These are phyloP conservation scores for Pharnaceum exiguum DNA, from an alignment of 148 eudicot species.

Conservation along the genomic window DNA sequence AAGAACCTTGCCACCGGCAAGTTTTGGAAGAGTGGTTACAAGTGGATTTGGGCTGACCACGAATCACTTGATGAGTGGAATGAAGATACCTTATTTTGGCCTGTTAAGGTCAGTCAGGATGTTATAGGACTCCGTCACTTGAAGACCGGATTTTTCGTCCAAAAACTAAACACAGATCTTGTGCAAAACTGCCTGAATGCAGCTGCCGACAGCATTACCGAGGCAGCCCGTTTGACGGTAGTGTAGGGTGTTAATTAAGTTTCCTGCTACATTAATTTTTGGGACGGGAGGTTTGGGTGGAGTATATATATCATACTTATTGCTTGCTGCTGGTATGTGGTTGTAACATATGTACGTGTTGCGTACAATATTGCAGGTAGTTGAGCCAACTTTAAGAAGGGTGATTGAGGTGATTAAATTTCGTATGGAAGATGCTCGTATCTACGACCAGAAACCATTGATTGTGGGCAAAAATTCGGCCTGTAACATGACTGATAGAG, in stretches of 20 bases:
- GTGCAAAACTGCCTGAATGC: background rate
- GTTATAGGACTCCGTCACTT: background rate
- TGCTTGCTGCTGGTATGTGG: no score
- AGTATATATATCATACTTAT: no score
- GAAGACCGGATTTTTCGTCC: background rate
- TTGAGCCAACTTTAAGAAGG: background rate
- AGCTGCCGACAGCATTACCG: no score
- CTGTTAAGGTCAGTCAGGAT: background rate
- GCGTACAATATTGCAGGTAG: background rate
- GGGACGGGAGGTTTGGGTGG: no score
- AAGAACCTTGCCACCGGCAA: no score
- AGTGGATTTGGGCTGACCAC: no score
- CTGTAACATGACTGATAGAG: background rate
- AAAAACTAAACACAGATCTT: background rate
- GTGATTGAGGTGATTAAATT: background rate
- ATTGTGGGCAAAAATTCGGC: background rate
- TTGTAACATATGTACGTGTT: no score
- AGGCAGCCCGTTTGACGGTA: no score
- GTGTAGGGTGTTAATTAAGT: no score
- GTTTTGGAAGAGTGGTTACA: no score
- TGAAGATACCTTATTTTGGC: background rate
- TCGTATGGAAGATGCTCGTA: background rate
- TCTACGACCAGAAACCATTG: background rate
- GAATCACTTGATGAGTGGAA: background rate
- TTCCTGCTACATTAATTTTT: no score